These are phyloP conservation scores for Trametes meyenii DNA, from an alignment of 768 basidiomycete genomes.

Conservation along the genomic window DNA sequence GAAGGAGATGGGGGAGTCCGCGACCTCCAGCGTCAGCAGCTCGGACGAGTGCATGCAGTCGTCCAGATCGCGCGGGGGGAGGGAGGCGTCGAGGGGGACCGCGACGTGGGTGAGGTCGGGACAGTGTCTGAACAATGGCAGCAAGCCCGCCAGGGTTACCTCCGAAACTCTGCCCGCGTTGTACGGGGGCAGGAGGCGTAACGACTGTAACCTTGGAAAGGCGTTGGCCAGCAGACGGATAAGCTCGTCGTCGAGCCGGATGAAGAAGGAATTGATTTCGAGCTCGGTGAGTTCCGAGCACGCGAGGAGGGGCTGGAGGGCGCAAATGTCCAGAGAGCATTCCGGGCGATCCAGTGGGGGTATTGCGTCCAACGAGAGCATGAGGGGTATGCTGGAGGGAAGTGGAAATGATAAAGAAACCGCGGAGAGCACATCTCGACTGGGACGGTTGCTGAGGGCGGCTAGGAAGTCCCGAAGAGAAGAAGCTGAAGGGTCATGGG, in stretches of 20 bases:
- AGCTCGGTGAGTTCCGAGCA: slow-evolving; percentile 19
- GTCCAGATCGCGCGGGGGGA: background rate
- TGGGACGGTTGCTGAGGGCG: slow-evolving; percentile 1
- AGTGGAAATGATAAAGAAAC: slow-evolving; percentile 16
- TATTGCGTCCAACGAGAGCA: slow-evolving; percentile 16
- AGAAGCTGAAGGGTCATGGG: slow-evolving; percentile 14
- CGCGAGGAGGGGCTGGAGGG: slow-evolving; percentile 10
- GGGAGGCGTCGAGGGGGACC: slow-evolving; percentile 19
- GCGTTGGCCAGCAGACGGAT: slow-evolving; percentile 18
- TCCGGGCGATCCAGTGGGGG: slow-evolving; percentile 15
- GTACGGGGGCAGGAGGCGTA: slow-evolving; percentile 21
- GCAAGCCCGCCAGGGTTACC: slow-evolving; percentile 22
- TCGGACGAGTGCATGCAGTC: background rate
- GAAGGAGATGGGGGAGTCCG: slow-evolving; percentile 16
- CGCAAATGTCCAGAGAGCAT: slow-evolving; percentile 1
- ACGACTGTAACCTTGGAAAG: slow-evolving; percentile 20
- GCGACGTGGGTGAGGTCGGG: slow-evolving; percentile 17
- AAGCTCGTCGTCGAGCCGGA: slow-evolving; percentile 17
- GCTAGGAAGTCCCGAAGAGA: slow-evolving; percentile 1
- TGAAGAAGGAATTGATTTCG: slow-evolving; percentile 21
- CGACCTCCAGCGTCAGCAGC: slow-evolving; percentile 21
- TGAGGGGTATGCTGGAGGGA: slow-evolving; percentile 20
- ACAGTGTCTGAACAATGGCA: slow-evolving; percentile 17
- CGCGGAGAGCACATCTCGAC: slow-evolving; percentile 4
- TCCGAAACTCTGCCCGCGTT: slow-evolving; percentile 17